Conservation (phyloP, 345 rosid species). For the Acer saccharum region DNA sequence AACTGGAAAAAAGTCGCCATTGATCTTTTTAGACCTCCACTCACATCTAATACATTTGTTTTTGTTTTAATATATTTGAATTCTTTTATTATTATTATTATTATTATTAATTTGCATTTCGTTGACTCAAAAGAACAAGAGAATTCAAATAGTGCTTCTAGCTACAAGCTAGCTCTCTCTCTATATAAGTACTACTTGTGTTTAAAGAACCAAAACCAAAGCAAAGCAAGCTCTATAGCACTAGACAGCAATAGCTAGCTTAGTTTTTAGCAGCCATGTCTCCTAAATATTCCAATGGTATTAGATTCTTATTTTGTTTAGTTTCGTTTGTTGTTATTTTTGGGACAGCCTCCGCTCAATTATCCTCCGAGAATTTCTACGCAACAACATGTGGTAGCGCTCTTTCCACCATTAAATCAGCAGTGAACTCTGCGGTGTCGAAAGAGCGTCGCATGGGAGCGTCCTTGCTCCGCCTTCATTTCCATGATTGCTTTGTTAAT, state of each 20-base stretch:
- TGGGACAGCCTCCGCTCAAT: constrained; percentile 32
- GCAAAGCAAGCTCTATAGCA: neutral
- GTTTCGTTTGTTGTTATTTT: neutral
- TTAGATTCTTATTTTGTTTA: neutral
- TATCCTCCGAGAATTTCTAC: constrained; percentile 39
- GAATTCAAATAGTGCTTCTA: neutral
- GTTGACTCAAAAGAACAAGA: neutral
- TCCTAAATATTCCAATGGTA: neutral
- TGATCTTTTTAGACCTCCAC: too few relatives aligned
- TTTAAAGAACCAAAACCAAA: neutral
- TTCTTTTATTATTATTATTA: neutral
- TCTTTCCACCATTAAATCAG: constrained; percentile 36
- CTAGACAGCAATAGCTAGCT: neutral
- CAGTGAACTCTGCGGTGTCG: constrained; percentile 38
- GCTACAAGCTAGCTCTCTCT: neutral
- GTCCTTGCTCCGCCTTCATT: constrained; percentile 61
- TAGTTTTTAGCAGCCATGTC: constrained; percentile 19
- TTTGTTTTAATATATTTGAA: too few relatives aligned
- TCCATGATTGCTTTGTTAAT: constrained; percentile 67
- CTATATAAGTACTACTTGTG: neutral
- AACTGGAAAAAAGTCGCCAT: too few relatives aligned
- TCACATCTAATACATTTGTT: too few relatives aligned
- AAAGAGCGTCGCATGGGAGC: constrained; percentile 63
- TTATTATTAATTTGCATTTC: neutral
- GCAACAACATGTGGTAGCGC: constrained; percentile 42